Base-by-base conservation (phyloP, 2,329 filamentous ascomycete genomes). In the Claviceps sorghi region DNA sequence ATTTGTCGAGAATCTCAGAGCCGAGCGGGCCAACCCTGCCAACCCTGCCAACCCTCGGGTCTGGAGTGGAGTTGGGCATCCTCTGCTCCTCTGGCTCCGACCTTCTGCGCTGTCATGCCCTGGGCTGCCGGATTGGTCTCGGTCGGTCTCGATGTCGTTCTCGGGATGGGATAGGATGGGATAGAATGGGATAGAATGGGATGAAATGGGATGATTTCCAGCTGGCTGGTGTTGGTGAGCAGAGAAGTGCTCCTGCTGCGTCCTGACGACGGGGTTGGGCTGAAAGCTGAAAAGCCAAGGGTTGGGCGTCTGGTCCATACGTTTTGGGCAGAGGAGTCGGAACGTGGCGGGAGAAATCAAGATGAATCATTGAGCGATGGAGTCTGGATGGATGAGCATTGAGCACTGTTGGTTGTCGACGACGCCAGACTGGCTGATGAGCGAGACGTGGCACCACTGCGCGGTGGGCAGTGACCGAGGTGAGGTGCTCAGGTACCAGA, bases 381-480 rank as follows among this genome's bases (percentile, higher is more conserved):
- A 26, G 26, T 26, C 26, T 26, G 26, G 26, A 26, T 26, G 26
- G 26, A 26, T 26, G 26, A 26, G 26, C 26, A 26, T 26, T 3
- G 26, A 26, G 26, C 3, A 26, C 26, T 26, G 26, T 26, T 26
- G 26, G 5, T 26, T 26, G 5, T 26, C 26, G 26, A 26, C 26
- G 32, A 34, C 32, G 9, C 32, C 32, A 34, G 32, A n/a, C n/a
- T n/a, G n/a, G n/a, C n/a, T n/a, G n/a, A n/a, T n/a, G n/a, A n/a
- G 42, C 21, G 15, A 47, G 48, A 53, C 52, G 52, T 53, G 48
- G 52, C 52, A 53, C 52, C 52, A 50, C 48, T 29, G 34, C 5
- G 26, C 26, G 26, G 26, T 26, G 26, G 4, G 34, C 34, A 36
- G 34, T 38, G 36, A 38, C 36, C 36, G 36, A 38, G 36, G 36